These are phyloP conservation scores for Gossypium arboreum DNA, from an alignment of 345 rosid genomes.

Conservation along the genomic window DNA sequence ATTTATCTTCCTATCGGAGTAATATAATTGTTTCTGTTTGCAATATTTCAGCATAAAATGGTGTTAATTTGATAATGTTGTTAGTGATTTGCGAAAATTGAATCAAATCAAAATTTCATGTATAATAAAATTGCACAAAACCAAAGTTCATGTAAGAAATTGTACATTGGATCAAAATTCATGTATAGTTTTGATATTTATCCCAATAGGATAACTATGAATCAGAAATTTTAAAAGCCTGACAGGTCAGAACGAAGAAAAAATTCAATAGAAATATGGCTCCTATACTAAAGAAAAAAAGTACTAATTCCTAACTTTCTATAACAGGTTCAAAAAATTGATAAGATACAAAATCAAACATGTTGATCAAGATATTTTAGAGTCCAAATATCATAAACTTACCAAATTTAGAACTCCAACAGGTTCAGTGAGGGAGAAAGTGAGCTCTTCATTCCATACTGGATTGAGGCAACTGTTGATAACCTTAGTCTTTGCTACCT, in stretches of 20 bases:
- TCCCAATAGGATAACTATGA: neutral
- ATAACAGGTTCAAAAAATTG: neutral
- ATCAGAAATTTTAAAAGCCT: neutral
- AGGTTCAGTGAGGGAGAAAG: slow-evolving; percentile 68
- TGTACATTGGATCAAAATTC: too few species aligned
- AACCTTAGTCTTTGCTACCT: slow-evolving; percentile 90
- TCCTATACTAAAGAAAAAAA: neutral
- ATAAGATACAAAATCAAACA: neutral
- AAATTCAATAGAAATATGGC: neutral
- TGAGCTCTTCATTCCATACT: slow-evolving; percentile 90
- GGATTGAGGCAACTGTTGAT: slow-evolving; percentile 92
- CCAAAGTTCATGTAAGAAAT: too few species aligned
- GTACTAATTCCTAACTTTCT: neutral
- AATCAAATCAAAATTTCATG: too few species aligned
- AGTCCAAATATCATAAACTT: slow-evolving; percentile 17
- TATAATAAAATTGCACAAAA: too few species aligned
- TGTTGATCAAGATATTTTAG: neutral
- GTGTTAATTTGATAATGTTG: too few species aligned
- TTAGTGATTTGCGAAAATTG: too few species aligned
- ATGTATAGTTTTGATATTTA: too few species aligned
- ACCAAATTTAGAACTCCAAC: slow-evolving; percentile 60
- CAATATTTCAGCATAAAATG: too few species aligned
- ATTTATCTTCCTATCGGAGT: too few species aligned
- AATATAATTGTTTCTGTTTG: too few species aligned
- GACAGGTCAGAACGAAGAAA: neutral